Conservation (phyloP, 129 eudicot species). For the Erigeron canadensis region DNA sequence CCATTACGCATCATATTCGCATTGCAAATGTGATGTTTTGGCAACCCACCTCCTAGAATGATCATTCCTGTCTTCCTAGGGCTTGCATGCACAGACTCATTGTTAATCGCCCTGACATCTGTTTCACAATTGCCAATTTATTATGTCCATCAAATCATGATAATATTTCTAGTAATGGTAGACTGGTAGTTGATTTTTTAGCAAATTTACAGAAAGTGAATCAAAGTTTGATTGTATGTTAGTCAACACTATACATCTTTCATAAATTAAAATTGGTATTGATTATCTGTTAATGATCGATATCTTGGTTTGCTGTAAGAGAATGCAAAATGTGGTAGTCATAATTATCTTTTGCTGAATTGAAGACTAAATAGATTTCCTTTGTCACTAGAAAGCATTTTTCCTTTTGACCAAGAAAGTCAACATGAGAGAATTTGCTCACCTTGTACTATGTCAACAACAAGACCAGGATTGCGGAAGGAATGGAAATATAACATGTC, state of each 20-base stretch:
- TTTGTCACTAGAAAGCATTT: not conserved
- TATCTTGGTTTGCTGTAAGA: no score
- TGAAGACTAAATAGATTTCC: not conserved
- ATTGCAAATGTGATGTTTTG: conserved; percentile 93
- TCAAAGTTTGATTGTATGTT: no score
- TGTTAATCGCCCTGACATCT: conserved; percentile 79
- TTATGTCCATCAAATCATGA: not conserved
- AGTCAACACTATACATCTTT: no score
- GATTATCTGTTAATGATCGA: no score
- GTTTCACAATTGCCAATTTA: conserved; percentile 6
- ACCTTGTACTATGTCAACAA: conserved; percentile 88
- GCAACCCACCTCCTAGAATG: conserved; percentile 91
- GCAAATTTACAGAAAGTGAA: no score
- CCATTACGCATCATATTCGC: conserved; percentile 99
- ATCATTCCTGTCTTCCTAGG: conserved; percentile 89
- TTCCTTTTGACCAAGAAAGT: conserved; percentile 15
- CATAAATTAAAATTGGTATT: no score
- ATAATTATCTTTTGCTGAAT: not conserved
- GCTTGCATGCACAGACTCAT: conserved; percentile 84
- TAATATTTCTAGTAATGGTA: no score
- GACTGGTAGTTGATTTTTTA: no score
- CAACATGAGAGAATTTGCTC: not conserved
- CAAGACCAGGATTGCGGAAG: conserved; percentile 72
- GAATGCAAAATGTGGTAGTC: not conserved
- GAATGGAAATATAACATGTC: conserved; percentile 96